phyloP scores from a whole-genome alignment of 2,329 filamentous ascomycete genomes.

The Parafenestella ontariensis region DNA sequence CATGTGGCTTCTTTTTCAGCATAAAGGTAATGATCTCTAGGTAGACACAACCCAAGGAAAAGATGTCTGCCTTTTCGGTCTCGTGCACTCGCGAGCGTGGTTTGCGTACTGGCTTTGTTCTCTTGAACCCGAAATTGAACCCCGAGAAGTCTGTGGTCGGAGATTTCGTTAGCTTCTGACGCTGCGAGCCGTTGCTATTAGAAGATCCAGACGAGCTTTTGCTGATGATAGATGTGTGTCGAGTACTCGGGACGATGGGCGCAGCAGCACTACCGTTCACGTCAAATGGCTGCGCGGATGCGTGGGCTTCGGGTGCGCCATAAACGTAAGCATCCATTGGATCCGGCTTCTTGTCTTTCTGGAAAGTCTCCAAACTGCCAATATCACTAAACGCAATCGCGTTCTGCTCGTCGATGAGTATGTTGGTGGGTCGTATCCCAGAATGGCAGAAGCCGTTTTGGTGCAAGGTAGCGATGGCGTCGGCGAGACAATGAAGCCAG shows the following conservation, averaged over 20 bases:
- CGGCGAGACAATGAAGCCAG: constrained; percentile 77
- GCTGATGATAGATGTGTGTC: constrained; percentile 43
- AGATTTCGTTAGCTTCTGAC: constrained; percentile 43
- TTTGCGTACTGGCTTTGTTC: constrained; percentile 36
- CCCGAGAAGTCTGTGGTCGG: constrained; percentile 44
- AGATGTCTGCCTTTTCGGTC: constrained; percentile 67
- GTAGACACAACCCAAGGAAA: constrained; percentile 75
- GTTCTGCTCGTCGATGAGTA: constrained; percentile 71
- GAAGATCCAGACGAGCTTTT: constrained; percentile 47
- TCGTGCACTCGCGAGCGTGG: constrained; percentile 40
- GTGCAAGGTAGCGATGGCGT: constrained; percentile 73
- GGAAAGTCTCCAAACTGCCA: constrained; percentile 55
- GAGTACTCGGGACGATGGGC: constrained; percentile 21
- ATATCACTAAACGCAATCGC: constrained; percentile 73
- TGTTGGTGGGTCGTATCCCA: constrained; percentile 73
- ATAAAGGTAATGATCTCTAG: constrained; percentile 74
- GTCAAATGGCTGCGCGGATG: constrained; percentile 32
- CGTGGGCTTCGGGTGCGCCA: constrained; percentile 68
- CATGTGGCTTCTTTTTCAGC: constrained; percentile 70
- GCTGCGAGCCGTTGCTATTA: constrained; percentile 40
- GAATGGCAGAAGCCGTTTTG: constrained; percentile 68
- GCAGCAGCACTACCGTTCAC: constrained; percentile 14
- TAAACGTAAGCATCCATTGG: constrained; percentile 77
- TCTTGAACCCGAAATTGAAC: constrained; percentile 48
- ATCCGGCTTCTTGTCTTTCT: constrained; percentile 61